Evolutionary conservation across 177 flowering plant genomes (phyloP).

Genomic region (Vitis hybrid): DNA sequence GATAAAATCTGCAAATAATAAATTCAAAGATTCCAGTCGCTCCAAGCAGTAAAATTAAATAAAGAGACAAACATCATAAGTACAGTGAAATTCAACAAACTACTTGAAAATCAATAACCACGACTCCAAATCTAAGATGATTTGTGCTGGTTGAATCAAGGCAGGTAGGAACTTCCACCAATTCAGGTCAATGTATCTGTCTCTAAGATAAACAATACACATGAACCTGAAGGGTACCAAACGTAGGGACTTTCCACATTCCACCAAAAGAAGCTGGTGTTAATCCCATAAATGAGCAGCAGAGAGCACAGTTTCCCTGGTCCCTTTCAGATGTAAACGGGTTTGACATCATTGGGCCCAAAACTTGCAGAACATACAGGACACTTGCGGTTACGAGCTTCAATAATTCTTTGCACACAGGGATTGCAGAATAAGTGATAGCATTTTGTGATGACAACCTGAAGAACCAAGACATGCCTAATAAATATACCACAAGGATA

Average conservation of each 20-base stretch:
- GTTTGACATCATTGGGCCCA: conserved; percentile 85
- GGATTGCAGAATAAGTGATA: conserved; percentile 86
- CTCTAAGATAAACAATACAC: conserved; percentile 2
- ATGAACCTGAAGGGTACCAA: conserved; percentile 1
- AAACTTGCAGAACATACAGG: conserved; percentile 71
- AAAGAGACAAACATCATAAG: conserved; percentile 12
- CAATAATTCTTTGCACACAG: conserved; percentile 67
- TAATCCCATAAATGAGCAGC: conserved; percentile 1
- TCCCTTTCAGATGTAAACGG: conserved; percentile 67
- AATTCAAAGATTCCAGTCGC: conserved; percentile 9
- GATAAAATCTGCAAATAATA: conserved; percentile 21
- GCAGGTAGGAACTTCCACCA: conserved; percentile 5
- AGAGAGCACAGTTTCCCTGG: background rate
- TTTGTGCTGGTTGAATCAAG: conserved; percentile 7
- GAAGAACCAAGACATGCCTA: conserved; percentile 18
- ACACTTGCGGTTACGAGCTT: conserved; percentile 80
- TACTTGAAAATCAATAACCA: conserved; percentile 9
- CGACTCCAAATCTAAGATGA: conserved; percentile 7
- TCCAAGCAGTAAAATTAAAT: conserved; percentile 14
- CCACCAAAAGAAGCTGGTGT: background rate
- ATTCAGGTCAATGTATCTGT: background rate
- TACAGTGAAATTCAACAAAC: conserved; percentile 4
- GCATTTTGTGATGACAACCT: conserved; percentile 98
- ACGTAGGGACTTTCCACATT: background rate
- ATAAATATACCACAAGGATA: background rate